Base-by-base conservation (phyloP, 192 early-diverging fungal genomes). In the Backusella macrospora region DNA sequence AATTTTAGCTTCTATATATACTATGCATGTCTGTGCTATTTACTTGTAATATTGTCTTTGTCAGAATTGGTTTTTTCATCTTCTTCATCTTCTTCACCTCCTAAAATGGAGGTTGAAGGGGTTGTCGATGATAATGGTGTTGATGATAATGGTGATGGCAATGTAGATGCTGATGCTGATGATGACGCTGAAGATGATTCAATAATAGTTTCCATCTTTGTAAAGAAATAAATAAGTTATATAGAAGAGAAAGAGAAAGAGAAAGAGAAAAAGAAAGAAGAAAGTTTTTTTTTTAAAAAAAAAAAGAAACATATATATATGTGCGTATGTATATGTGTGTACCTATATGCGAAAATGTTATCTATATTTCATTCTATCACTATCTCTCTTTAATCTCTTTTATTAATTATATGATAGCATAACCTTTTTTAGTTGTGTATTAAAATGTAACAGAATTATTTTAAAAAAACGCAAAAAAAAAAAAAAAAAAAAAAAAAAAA, bases 401-500 rank as follows among this genome's bases (percentile, higher is more conserved):
- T 16, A 49, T 18, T 49, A 49, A 49, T 21, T 18, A 49, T 18
- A 18, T 18, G 18, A 34, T 34, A 2, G 29, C 29, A 34, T 34
- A 34, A 34, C 29, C 29, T 34, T 34, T 34, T 6, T 26, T 14
- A 46, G 6, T 4, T 26, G 13, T 21, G 12, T 55, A 55, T 59
- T 26, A 59, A 59, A 26, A 59, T 26, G 21, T 26, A 59, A 59
- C 5, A 59, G 52, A 23, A 18, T 59, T 23, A 59, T 59, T 59
- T 59, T 59, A 59, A 59, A 59, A 55, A 59, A 23, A 59, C 29
- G 29, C 29, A 59, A 59, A 59, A 23, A n/a, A n/a, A n/a, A n/a
- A n/a, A n/a, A n/a, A n/a, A n/a, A n/a, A n/a, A n/a, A n/a, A n/a
- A n/a, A n/a, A n/a, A n/a, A n/a, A n/a, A n/a, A n/a, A n/a, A n/a